phyloP scores from a whole-genome alignment of 2,329 filamentous ascomycete genomes.

The Diaporthe aspalathi region DNA sequence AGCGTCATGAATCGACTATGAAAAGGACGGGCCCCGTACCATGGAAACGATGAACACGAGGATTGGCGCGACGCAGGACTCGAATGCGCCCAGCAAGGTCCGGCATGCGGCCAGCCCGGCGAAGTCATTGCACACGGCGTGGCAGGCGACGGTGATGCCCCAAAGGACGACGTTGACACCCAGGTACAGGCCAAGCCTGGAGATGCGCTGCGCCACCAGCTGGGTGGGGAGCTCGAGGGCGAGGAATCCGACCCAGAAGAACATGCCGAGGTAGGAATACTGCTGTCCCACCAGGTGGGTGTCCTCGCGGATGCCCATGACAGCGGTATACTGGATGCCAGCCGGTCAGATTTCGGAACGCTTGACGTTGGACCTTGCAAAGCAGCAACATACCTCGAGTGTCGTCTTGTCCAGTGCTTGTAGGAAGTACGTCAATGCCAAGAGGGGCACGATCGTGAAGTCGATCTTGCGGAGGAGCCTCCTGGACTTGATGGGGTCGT shows the following conservation, averaged over 20 bases:
- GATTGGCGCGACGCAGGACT: constrained; percentile 44
- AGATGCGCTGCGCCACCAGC: constrained; percentile 49
- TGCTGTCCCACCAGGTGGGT: constrained; percentile 51
- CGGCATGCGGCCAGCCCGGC: constrained; percentile 42
- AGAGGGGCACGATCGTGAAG: not conserved
- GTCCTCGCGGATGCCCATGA: constrained; percentile 45
- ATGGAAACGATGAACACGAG: constrained; percentile 44
- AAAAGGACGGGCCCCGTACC: not conserved
- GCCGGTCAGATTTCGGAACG: not conserved
- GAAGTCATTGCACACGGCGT: constrained; percentile 41
- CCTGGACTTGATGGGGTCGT: not conserved
- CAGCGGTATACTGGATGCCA: constrained; percentile 41
- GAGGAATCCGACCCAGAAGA: constrained; percentile 56
- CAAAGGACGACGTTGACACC: constrained; percentile 53
- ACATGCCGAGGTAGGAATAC: constrained; percentile 51
- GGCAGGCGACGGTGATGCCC: constrained; percentile 49
- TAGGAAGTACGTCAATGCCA: constrained; percentile 5
- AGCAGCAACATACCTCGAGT: not conserved
- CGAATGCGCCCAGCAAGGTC: constrained; percentile 43
- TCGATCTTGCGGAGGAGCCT: constrained; percentile 8
- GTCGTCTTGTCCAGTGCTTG: constrained; percentile 14
- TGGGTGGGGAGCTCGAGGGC: constrained; percentile 54
- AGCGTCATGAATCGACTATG: not conserved
- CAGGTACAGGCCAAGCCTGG: constrained; percentile 53
- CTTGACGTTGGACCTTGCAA: not conserved